Evolutionary conservation across 176 grass and related monocot genomes (phyloP), one percentile per base, ranked within the genome.

Genomic region (Oryza meridionalis): DNA sequence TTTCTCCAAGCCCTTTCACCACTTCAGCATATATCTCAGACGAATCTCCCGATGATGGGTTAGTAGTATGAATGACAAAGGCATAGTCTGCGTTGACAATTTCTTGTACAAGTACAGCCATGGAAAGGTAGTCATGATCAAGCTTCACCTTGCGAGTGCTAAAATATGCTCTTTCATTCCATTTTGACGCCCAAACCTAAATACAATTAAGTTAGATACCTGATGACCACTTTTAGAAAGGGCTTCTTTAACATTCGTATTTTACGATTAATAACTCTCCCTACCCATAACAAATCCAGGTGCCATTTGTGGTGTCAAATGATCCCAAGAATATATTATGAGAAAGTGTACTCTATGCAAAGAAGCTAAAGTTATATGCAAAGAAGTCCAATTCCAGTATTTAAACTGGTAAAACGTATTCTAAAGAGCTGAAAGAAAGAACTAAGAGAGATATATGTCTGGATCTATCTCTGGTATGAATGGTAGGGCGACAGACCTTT

Each of bases 101-200:
- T 91, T 99, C 93, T 96, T 99, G 96, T 77, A 99, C 91, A 70
- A 99, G 88, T 70, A 99, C 93, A 87, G 96, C 96, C 96, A 99
- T 96, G 32, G 88, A 94, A 47, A 99, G 86, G 85, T 89, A 96
- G 3, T 94, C 96, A 72, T 99, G 96, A 92, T 99, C 88, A 6
- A 99, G 70, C 78, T 99, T 99, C 70, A 96, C 96, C 81, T 96
- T 99, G 26, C 96, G 89, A 0, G 90, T 94, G 81, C 96, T 99
- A 75, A 99, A 96, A 77, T 92, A 99, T 84, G 96, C 96, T 88
- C 96, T 96, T 86, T 99, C 96, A 14, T 96, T 99, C 96, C 96
- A 99, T 84, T 99, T 99, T 81, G 96, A 99, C 33, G 89, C 93
- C 96, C 96, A 99, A 9, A 99, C 96, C 96, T 99, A 80, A 49